Conservation (phyloP, 306 rosid genomes). For the Geum urbanum region DNA sequence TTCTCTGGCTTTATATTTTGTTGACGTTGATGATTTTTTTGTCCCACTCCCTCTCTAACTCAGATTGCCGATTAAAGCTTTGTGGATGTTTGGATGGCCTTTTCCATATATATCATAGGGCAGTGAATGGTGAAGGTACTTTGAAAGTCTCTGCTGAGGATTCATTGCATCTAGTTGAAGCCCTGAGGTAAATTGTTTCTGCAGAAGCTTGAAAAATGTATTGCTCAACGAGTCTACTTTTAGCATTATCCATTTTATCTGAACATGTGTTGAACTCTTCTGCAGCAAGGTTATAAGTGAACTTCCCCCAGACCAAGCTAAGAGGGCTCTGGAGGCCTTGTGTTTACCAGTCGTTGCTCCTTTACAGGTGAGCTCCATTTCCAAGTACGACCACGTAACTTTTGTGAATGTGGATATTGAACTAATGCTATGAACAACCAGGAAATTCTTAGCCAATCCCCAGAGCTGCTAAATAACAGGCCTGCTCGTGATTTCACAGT, state of each 20-base stretch:
- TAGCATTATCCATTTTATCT: conserved; percentile 26
- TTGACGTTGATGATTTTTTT: background rate
- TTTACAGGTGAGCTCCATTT: conserved; percentile 62
- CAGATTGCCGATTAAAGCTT: conserved; percentile 95
- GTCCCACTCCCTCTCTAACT: conserved; percentile 10
- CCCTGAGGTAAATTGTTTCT: conserved; percentile 59
- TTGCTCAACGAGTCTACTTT: conserved; percentile 23
- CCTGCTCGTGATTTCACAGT: conserved; percentile 86
- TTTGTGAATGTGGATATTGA: conserved; percentile 25
- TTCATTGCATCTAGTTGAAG: conserved; percentile 92
- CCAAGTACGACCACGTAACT: background rate
- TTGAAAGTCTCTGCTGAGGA: conserved; percentile 92
- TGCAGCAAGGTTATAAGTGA: conserved; percentile 89
- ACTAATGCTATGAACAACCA: conserved; percentile 38
- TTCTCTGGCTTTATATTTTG: background rate
- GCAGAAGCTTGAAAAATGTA: conserved; percentile 16
- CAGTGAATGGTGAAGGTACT: conserved; percentile 83
- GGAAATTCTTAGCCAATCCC: conserved; percentile 87
- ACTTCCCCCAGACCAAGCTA: conserved; percentile 84
- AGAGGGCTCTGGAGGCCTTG: conserved; percentile 83
- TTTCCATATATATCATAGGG: conserved; percentile 78
- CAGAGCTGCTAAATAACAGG: conserved; percentile 67
- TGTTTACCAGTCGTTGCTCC: conserved; percentile 91
- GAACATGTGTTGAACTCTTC: conserved; percentile 16
- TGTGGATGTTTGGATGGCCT: conserved; percentile 92